phyloP scores from a whole-genome alignment of 306 rosid species.

The Sophora flavescens region DNA sequence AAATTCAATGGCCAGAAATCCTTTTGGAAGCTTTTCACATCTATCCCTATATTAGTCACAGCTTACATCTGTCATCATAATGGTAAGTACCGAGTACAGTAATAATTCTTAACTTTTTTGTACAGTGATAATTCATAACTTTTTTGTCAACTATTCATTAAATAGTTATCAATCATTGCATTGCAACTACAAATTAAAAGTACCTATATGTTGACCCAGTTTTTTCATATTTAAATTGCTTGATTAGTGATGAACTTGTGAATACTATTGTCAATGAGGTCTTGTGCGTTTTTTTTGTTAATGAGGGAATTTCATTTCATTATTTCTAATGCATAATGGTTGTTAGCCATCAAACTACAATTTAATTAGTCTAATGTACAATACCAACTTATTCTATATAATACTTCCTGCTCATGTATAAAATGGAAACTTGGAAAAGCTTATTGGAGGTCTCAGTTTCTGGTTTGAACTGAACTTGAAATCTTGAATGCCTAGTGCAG shows the following conservation, averaged over 20 bases:
- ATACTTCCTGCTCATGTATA: not conserved
- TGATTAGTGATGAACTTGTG: not conserved
- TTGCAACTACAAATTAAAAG: not conserved
- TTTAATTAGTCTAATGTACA: not conserved
- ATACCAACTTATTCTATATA: not conserved
- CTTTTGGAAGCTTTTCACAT: slow-evolving; percentile 75
- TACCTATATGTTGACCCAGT: not conserved
- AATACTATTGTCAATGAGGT: not conserved
- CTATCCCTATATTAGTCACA: slow-evolving; percentile 70
- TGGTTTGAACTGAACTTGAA: not conserved
- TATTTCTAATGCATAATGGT: not conserved
- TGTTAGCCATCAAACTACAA: not conserved
- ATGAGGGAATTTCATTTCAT: slow-evolving; percentile 4
- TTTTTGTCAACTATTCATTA: not conserved
- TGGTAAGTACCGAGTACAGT: too few relatives aligned
- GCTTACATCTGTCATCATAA: slow-evolving; percentile 78
- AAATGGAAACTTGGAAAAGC: not conserved
- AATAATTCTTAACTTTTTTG: too few relatives aligned
- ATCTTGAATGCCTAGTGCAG: too few relatives aligned
- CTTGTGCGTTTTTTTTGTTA: not conserved
- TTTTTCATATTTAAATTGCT: slow-evolving; percentile 22
- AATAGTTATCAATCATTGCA: not conserved
- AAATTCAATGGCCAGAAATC: slow-evolving; percentile 58
- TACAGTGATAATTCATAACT: too few relatives aligned
- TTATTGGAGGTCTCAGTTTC: not conserved